phyloP scores from a whole-genome alignment of 495 filamentous ascomycete species.

The Saxispiralis lemnorum region DNA sequence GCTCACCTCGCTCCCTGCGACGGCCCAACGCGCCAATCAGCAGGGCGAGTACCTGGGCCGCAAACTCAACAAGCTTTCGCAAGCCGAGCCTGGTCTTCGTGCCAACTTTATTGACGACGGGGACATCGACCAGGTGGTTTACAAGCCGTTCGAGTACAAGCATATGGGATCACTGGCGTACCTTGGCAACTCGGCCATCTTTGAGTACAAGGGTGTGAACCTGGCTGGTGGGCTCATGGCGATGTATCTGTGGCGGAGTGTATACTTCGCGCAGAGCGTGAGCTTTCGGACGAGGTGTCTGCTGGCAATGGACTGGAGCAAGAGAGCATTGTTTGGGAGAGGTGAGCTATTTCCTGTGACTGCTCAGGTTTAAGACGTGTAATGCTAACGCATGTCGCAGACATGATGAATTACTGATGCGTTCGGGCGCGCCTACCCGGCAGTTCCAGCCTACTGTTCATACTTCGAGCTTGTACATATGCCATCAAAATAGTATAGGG shows the following conservation, averaged over 20 bases:
- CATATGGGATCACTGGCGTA: conserved; percentile 89
- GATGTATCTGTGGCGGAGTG: conserved; percentile 89
- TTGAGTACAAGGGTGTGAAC: conserved; percentile 66
- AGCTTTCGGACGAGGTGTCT: conserved; percentile 75
- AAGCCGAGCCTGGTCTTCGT: conserved; percentile 53
- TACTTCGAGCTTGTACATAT: too few relatives aligned
- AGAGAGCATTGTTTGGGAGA: conserved; percentile 87
- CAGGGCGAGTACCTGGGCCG: conserved; percentile 85
- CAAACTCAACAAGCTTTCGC: conserved; percentile 85
- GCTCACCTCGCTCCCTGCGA: conserved; percentile 27
- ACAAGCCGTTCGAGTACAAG: conserved; percentile 88
- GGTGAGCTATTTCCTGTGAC: conserved; percentile 39
- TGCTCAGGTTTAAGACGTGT: background rate
- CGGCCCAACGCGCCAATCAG: conserved; percentile 94
- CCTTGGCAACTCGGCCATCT: conserved; percentile 88
- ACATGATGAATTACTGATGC: conserved; percentile 9
- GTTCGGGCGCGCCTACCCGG: too few relatives aligned
- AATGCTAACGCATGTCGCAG: background rate
- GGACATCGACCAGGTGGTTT: conserved; percentile 80
- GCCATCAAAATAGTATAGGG: too few relatives aligned
- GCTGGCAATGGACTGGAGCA: conserved; percentile 96
- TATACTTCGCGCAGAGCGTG: conserved; percentile 97
- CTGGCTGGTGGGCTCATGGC: conserved; percentile 75
- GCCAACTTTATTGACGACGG: conserved; percentile 73
- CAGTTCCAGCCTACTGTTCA: background rate